Evolutionary conservation across 78 protist species (phyloP).

Genomic region (Dictyostelium capitatum): DNA sequence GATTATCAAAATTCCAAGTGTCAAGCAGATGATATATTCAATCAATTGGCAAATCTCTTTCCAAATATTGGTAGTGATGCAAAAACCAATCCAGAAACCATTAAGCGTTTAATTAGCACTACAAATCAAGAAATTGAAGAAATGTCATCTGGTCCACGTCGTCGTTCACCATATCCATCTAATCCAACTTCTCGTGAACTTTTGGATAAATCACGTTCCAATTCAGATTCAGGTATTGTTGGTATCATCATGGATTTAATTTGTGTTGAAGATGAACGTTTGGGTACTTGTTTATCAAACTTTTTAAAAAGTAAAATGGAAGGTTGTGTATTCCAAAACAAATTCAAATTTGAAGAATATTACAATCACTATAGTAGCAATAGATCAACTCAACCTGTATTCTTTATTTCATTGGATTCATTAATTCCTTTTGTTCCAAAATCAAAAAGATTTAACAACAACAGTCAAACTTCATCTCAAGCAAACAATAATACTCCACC

Average conservation of each 20-base stretch:
- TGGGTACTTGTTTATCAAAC: constrained; percentile 2
- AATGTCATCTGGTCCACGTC: not conserved
- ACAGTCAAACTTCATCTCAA: not conserved
- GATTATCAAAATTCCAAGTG: not conserved
- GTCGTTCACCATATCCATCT: constrained; percentile 20
- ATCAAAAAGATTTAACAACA: not conserved
- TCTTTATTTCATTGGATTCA: constrained; percentile 19
- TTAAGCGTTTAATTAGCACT: not conserved
- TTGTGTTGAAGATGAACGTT: constrained; percentile 27
- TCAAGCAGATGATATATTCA: constrained; percentile 8
- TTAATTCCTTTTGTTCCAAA: constrained; percentile 9
- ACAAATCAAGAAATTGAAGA: constrained; percentile 1
- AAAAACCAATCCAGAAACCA: not conserved
- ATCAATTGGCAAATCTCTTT: not conserved
- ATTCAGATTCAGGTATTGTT: constrained; percentile 41
- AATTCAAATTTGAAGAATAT: constrained; percentile 1
- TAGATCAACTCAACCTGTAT: not conserved
- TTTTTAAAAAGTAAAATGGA: constrained; percentile 40
- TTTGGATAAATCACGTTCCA: constrained; percentile 6
- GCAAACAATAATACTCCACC: not conserved
- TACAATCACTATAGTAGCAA: not conserved
- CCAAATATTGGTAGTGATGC: not conserved
- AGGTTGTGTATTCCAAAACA: constrained; percentile 16
- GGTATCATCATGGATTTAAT: constrained; percentile 64
- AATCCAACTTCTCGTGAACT: constrained; percentile 58